These are phyloP conservation scores for Claviceps fusiformis DNA, from an alignment of 2,329 filamentous ascomycete genomes.

Conservation along the genomic window DNA sequence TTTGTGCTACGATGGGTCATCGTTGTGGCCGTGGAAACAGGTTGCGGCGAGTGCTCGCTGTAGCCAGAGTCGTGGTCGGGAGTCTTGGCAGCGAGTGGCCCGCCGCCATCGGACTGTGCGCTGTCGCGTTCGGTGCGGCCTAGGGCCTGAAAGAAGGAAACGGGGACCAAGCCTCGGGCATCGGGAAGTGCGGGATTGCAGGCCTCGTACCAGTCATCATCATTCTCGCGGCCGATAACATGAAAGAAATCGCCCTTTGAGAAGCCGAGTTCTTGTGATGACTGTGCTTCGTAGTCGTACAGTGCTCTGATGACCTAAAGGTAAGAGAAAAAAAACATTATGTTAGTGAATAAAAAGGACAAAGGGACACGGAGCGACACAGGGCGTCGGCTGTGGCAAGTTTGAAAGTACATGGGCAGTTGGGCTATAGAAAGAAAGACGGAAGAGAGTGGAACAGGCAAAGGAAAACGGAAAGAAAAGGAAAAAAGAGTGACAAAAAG, in stretches of 20 bases:
- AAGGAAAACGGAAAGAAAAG: background rate
- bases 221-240: slow-evolving; percentile 91
- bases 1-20: slow-evolving; percentile 30
- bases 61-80: slow-evolving; percentile 88
- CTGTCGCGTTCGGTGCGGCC: slow-evolving; percentile 89
- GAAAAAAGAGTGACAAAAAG: too few relatives aligned
- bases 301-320: slow-evolving; percentile 86
- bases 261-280: slow-evolving; percentile 72
- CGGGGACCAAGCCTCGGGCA: slow-evolving; percentile 82
- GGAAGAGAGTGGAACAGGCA: background rate
- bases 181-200: slow-evolving; percentile 85
- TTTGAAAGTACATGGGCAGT: background rate
- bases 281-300: slow-evolving; percentile 76
- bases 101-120: slow-evolving; percentile 49
- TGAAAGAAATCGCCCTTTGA: slow-evolving; percentile 95
- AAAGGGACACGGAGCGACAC: background rate
- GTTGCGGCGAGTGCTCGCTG: slow-evolving; percentile 22
- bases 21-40: slow-evolving; percentile 8
- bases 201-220: slow-evolving; percentile 93
- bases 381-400: background rate
- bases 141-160: slow-evolving; percentile 83
- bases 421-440: background rate
- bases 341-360: background rate
- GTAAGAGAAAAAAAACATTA: background rate
- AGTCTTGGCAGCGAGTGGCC: slow-evolving; percentile 36